Conservation (phyloP, 163 green algal species). For the Smithsoniella earleae region DNA sequence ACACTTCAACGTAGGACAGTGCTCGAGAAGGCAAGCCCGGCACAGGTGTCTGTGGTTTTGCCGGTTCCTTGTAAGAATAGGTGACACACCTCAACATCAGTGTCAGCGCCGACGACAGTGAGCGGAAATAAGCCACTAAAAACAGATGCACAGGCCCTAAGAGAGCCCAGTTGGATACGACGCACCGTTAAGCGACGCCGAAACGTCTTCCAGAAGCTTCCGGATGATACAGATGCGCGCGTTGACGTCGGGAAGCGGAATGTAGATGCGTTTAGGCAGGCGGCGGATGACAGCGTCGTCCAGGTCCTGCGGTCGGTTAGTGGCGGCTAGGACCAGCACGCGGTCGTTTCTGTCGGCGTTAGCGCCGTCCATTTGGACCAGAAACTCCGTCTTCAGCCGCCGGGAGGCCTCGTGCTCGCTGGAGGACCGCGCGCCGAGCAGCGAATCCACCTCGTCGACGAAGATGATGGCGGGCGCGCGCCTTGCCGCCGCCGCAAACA, state of each 20-base stretch:
- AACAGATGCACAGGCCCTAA: too few relatives aligned
- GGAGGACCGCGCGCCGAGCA: conserved; percentile 35
- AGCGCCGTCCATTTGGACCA: conserved; percentile 77
- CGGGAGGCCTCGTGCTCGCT: conserved; percentile 84
- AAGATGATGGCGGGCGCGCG: conserved; percentile 79
- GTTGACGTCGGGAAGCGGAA: conserved; percentile 61
- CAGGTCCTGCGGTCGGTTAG: conserved; percentile 65
- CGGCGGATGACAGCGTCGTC: conserved; percentile 76
- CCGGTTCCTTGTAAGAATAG: too few relatives aligned
- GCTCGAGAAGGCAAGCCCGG: too few relatives aligned
- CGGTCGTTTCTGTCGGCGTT: conserved; percentile 34
- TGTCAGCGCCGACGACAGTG: too few relatives aligned
- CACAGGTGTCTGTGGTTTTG: too few relatives aligned
- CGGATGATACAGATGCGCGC: conserved; percentile 47
- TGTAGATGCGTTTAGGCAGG: conserved; percentile 80
- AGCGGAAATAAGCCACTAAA: too few relatives aligned
- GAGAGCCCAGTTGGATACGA: not conserved
- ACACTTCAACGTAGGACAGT: too few relatives aligned
- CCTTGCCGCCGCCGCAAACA: conserved; percentile 50
- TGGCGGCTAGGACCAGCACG: conserved; percentile 71
- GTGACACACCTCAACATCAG: too few relatives aligned
- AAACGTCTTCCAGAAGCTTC: conserved; percentile 49
- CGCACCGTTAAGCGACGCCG: conserved; percentile 23
- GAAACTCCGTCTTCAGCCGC: conserved; percentile 93
- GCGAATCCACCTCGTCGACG: conserved; percentile 64